phyloP scores from a whole-genome alignment of 2,329 filamentous ascomycete species.

The Trichophyton rubrum region DNA sequence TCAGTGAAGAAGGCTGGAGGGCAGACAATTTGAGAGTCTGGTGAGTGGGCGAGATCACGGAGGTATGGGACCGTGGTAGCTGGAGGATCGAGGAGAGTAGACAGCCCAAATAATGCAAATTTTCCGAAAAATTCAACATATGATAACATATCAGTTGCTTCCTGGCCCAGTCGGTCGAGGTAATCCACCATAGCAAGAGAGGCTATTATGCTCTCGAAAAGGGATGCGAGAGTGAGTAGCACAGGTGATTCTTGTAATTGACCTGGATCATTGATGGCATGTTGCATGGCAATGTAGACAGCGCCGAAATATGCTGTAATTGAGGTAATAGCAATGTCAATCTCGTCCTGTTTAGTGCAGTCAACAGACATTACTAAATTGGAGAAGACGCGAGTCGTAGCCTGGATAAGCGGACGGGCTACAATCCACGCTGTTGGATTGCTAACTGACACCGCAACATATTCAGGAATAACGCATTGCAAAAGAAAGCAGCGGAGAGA shows the following conservation, averaged over 20 bases:
- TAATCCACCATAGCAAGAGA: slow-evolving; percentile 37
- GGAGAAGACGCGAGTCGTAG: slow-evolving; percentile 32
- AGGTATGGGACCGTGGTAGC: slow-evolving; percentile 8
- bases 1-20: slow-evolving; percentile 15
- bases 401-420: slow-evolving; percentile 40
- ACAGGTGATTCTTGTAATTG: slow-evolving; percentile 29
- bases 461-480: slow-evolving; percentile 44
- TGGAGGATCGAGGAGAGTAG: slow-evolving; percentile 18
- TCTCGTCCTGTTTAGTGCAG: slow-evolving; percentile 28
- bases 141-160: slow-evolving; percentile 17
- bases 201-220: slow-evolving; percentile 32
- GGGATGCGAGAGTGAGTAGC: slow-evolving; percentile 27
- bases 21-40: slow-evolving; percentile 5
- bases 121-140: slow-evolving; percentile 30
- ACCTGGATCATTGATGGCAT: slow-evolving; percentile 23
- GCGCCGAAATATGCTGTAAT: slow-evolving; percentile 30
- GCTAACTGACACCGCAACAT: slow-evolving; percentile 39
- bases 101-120: slow-evolving; percentile 26
- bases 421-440: slow-evolving; percentile 41
- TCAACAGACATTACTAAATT: slow-evolving; percentile 37
- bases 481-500: slow-evolving; percentile 42
- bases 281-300: slow-evolving; percentile 25
- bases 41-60: slow-evolving; percentile 5
- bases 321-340: slow-evolving; percentile 26
- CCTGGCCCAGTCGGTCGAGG: slow-evolving; percentile 27